A percentile compares a stretch with the other conserved stretches of the same genome.
Evolutionary conservation across 1,284 basidiomycete species (phyloP).

Genomic region (Neotropicomus parvogracilis): DNA sequence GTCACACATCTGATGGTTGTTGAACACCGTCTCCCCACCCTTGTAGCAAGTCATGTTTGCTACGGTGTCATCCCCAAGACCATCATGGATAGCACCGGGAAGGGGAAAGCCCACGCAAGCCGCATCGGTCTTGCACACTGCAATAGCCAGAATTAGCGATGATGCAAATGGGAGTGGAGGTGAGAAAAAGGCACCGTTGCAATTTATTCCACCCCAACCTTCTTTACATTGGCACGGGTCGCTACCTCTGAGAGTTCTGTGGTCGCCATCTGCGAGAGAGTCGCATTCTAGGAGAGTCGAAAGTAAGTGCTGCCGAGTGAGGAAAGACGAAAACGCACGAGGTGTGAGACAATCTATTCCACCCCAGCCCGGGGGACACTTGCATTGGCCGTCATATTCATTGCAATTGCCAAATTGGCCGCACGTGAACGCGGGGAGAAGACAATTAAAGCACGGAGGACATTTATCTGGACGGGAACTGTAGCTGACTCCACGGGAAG

Average conservation of each 20-base stretch:
- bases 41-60: constrained; percentile 91
- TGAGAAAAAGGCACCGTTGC: constrained; percentile 68
- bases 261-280: constrained; percentile 84
- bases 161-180: not conserved
- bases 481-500: not conserved
- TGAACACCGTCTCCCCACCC: constrained; percentile 86
- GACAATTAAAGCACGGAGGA: constrained; percentile 71
- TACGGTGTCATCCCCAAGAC: constrained; percentile 42
- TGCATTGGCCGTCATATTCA: constrained; percentile 75
- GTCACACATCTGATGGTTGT: constrained; percentile 96
- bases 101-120: constrained; percentile 78
- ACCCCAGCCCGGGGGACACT: constrained; percentile 79
- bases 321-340: constrained; percentile 40
- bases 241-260: constrained; percentile 75
- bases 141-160: not conserved
- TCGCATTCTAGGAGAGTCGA: constrained; percentile 66
- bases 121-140: constrained; percentile 82
- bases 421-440: constrained; percentile 67
- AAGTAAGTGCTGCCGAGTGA: not conserved
- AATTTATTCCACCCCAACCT: constrained; percentile 95
- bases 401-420: constrained; percentile 76
- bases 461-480: constrained; percentile 36
- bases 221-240: constrained; percentile 87
- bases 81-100: constrained; percentile 43
- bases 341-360: constrained; percentile 78